These are phyloP conservation scores for Pestalotiopsis sp. DNA, from an alignment of 2,329 filamentous ascomycete genomes.

Conservation along the genomic window DNA sequence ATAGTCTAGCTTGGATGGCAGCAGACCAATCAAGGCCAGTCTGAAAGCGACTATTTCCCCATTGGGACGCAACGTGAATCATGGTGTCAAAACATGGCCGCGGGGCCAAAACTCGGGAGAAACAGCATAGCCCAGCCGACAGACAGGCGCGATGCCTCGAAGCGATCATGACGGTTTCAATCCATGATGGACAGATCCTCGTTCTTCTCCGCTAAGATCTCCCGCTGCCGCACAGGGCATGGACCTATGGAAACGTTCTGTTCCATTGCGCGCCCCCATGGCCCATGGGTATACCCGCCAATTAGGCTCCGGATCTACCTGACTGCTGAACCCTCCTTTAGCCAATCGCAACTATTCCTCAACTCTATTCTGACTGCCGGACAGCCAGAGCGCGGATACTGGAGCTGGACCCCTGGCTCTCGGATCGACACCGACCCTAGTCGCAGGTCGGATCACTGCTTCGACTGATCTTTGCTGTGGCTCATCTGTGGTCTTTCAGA, in stretches of 20 bases:
- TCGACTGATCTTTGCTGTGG: slow-evolving; percentile 12
- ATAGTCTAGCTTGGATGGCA: not conserved
- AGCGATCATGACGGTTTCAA: not conserved
- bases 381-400: not conserved
- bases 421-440: slow-evolving; percentile 1
- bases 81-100: slow-evolving; percentile 7
- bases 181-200: slow-evolving; percentile 11
- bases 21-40: not conserved
- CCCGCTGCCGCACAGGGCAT: slow-evolving; percentile 3
- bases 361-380: slow-evolving; percentile 11
- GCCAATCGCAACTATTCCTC: slow-evolving; percentile 13
- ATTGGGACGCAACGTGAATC: not conserved
- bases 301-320: not conserved
- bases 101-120: slow-evolving; percentile 8
- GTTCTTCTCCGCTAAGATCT: slow-evolving; percentile 4
- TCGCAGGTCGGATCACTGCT: slow-evolving; percentile 11
- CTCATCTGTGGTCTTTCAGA: slow-evolving; percentile 11
- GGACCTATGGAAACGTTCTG: not conserved
- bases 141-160: not conserved
- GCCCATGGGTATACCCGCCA: not conserved
- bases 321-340: not conserved
- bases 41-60: not conserved
- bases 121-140: slow-evolving; percentile 9
- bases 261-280: not conserved
- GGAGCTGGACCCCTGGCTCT: not conserved